Base-by-base conservation (phyloP, 2,329 filamentous ascomycete species). In the Penicillium sp. region DNA sequence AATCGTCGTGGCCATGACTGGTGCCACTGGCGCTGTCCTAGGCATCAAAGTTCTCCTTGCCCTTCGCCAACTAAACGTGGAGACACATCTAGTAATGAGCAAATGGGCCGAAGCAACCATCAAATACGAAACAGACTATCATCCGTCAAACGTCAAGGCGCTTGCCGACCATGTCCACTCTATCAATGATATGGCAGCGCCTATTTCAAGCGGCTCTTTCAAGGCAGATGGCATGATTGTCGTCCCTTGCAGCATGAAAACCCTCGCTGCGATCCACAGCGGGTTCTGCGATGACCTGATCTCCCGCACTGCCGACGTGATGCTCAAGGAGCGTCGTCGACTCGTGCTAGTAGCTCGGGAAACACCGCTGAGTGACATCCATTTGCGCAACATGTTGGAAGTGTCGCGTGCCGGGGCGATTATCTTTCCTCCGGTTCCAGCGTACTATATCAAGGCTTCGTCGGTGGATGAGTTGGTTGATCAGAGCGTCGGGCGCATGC, bases 1-100 rank as follows among this genome's bases (percentile, higher is more conserved):
- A 8, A 78, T 81, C 50, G 70, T 81, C 1, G 70, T 81, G 6
- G 79, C 71, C 20, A 75, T 82, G 45, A 81, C 79, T 1, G 79
- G 79, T 3, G 79, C 79, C 0, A 81, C 79, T 0, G 79, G 79
- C 3, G 69, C 78, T 1, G 63, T 71, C 2, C 67, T 75, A 6
- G 78, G 71, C 1, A 76, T 81, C 55, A 72, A 71, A 16, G 61
- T 73, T 0, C 73, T 81, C 3, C 64, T 69, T 7, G 65, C 68
- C 3, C 71, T 81, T 0, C 73, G 74, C 1, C 60, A 62, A 0
- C 69, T 80, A 11, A 67, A 74, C n/a, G 63, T 80, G 16, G 79
- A 81, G 64, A 80, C 77, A 0, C 76, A 79, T 57, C 69, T 79
- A 2, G 68, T 81, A 8, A 72, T 81, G 47, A 74, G 69, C 60